Evolutionary conservation across 1,139 yeast genomes (phyloP).

Genomic region (Geotrichum histeridarum): DNA sequence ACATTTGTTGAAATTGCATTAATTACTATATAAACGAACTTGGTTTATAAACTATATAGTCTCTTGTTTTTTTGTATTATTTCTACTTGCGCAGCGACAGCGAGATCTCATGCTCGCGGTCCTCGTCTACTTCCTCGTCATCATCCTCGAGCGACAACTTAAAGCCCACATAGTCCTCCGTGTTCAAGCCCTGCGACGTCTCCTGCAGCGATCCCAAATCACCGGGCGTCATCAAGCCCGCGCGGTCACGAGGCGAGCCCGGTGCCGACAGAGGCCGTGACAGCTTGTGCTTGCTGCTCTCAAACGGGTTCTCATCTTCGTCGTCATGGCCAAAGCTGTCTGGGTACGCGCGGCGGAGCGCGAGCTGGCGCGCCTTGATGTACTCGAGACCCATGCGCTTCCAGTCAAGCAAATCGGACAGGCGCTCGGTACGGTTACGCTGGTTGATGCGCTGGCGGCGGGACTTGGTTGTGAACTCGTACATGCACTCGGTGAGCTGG

Average conservation of each 20-base stretch:
- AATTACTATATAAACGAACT: not conserved
- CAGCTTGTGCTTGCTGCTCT: constrained; percentile 46
- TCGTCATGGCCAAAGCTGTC: constrained; percentile 53
- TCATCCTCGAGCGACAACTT: constrained; percentile 57
- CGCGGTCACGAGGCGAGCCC: constrained; percentile 69
- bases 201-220: constrained; percentile 96
- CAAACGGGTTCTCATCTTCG: constrained; percentile 49
- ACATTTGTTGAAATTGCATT: not conserved
- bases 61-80: not conserved
- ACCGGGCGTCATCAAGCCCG: constrained; percentile 89
- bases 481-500: constrained; percentile 86
- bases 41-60: too few relatives aligned
- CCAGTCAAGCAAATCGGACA: constrained; percentile 93
- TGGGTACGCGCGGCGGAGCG: constrained; percentile 90
- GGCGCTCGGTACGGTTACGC: constrained; percentile 92
- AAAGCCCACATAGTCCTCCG: constrained; percentile 79
- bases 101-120: constrained; percentile 24
- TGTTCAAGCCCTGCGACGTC: constrained; percentile 63
- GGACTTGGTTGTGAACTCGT: constrained; percentile 77
- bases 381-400: constrained; percentile 96
- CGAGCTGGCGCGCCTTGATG: constrained; percentile 87
- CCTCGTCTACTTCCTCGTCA: constrained; percentile 38
- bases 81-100: constrained; percentile 17
- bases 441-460: constrained; percentile 97
- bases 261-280: constrained; percentile 95